phyloP scores from a whole-genome alignment of 768 basidiomycete species.

The Serpula lacrymans region DNA sequence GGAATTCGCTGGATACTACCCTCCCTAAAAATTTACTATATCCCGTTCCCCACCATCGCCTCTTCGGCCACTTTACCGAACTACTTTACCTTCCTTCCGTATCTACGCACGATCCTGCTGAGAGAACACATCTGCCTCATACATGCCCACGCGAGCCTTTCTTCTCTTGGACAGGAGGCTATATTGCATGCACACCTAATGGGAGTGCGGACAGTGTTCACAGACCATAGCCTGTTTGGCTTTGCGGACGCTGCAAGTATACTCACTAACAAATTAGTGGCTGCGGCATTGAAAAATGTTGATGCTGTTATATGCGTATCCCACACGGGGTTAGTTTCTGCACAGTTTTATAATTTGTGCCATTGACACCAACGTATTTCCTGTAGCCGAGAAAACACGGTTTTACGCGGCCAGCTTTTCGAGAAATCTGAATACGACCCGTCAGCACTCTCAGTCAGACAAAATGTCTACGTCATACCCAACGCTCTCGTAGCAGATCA shows the following conservation, averaged over 20 bases:
- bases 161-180: conserved; percentile 88
- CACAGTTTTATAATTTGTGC: not conserved
- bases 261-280: conserved; percentile 92
- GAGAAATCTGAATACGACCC: conserved; percentile 45
- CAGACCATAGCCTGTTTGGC: conserved; percentile 95
- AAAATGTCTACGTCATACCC: conserved; percentile 87
- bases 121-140: conserved; percentile 84
- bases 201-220: conserved; percentile 89
- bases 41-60: conserved; percentile 85
- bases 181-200: conserved; percentile 87
- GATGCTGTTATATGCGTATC: conserved; percentile 96
- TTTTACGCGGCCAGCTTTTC: conserved; percentile 78
- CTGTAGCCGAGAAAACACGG: conserved; percentile 94
- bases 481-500: conserved; percentile 86
- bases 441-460: conserved; percentile 42
- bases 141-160: conserved; percentile 90
- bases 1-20: conserved; percentile 90
- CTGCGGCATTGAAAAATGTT: conserved; percentile 81
- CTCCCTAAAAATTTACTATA: conserved; percentile 88
- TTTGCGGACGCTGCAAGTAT: conserved; percentile 98
- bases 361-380: not conserved
- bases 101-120: conserved; percentile 83
- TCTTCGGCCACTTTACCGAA: conserved; percentile 94
- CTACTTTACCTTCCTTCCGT: conserved; percentile 89
- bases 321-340: conserved; percentile 76